phyloP scores from a whole-genome alignment of 2,329 filamentous ascomycete species.

The Coniochaeta ligniaria region DNA sequence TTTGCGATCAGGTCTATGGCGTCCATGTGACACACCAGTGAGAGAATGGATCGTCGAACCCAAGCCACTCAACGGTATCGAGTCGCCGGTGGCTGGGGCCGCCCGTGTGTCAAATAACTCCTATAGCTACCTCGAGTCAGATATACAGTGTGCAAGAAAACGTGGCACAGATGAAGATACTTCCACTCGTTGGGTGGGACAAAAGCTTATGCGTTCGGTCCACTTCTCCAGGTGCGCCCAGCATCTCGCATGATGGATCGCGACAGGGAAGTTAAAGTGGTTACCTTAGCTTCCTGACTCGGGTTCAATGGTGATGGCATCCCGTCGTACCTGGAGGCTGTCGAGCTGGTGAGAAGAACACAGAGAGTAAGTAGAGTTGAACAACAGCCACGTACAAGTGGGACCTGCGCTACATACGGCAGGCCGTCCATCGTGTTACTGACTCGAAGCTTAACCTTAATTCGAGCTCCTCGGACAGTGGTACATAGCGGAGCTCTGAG shows the following conservation, averaged over 20 bases:
- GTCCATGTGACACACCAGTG: background rate
- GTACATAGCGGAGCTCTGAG: background rate
- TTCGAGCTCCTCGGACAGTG: background rate
- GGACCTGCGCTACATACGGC: background rate
- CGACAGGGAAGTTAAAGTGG: background rate
- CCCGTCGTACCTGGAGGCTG: background rate
- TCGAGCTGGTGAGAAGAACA: background rate
- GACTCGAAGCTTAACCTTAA: constrained; percentile 1
- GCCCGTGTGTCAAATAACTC: background rate
- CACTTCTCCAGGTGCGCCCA: background rate
- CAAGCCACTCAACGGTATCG: background rate
- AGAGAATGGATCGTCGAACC: background rate
- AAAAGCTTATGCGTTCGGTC: background rate
- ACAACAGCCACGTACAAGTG: background rate
- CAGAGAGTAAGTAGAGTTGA: background rate
- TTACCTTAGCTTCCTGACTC: background rate
- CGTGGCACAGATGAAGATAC: background rate
- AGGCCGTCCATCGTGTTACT: background rate
- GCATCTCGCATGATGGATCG: background rate
- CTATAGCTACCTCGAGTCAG: background rate
- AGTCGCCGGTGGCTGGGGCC: background rate
- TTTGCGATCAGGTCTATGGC: background rate
- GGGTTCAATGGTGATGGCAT: background rate
- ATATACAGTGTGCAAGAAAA: background rate
- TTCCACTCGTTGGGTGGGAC: background rate